phyloP scores from a whole-genome alignment of 139 green algal species.

The Tetradesmus obliquus region DNA sequence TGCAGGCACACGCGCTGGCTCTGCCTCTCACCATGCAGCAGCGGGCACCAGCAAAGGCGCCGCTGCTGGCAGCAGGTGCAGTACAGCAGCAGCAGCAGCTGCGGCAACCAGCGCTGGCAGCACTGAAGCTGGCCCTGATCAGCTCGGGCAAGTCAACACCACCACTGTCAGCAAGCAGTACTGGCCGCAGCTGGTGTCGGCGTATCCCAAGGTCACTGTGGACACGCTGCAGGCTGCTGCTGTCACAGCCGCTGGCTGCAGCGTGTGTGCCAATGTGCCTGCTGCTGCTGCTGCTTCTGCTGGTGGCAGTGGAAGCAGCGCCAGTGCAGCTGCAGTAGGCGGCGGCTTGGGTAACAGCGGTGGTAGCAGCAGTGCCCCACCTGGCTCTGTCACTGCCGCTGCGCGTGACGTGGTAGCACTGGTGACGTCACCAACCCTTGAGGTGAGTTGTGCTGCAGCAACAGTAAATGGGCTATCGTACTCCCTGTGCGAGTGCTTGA shows the following conservation, averaged over 20 bases:
- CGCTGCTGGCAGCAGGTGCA: not conserved
- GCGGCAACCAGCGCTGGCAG: not conserved
- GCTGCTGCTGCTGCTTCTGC: not conserved
- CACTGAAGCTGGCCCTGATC: not conserved
- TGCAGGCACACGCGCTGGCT: not conserved
- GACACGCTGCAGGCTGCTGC: not conserved
- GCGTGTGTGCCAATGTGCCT: not conserved
- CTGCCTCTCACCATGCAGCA: not conserved
- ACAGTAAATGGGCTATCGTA: too few species aligned
- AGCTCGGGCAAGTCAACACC: not conserved
- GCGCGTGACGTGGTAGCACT: not conserved
- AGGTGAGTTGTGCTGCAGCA: not conserved
- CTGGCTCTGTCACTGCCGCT: not conserved
- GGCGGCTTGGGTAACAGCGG: not conserved
- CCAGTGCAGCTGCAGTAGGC: not conserved
- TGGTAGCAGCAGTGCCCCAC: not conserved
- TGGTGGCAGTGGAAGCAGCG: not conserved
- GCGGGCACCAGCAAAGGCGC: not conserved
- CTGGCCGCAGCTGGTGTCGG: not conserved
- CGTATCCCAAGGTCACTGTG: not conserved
- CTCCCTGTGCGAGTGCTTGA: too few species aligned
- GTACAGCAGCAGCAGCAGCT: not conserved
- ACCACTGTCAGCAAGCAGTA: not conserved
- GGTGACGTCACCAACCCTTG: not conserved
- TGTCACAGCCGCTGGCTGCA: not conserved